These are phyloP conservation scores for Suhomyces ambrosiae DNA, from an alignment of 1,139 yeast genomes.

Conservation along the genomic window DNA sequence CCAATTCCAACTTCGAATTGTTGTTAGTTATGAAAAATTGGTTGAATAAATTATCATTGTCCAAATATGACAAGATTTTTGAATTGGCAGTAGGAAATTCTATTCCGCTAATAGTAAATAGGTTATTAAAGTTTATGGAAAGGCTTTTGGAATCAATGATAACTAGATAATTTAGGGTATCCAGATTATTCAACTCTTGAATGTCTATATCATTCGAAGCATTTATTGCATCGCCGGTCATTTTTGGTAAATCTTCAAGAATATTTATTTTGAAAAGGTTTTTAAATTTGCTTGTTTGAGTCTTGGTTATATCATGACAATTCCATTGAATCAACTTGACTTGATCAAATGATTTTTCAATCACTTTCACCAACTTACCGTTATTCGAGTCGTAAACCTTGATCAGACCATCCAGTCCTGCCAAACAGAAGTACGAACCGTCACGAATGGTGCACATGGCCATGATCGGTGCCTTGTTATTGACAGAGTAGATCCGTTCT, in stretches of 20 bases:
- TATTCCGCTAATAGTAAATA: slow-evolving; percentile 30
- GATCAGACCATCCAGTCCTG: slow-evolving; percentile 47
- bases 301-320: slow-evolving; percentile 7
- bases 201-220: slow-evolving; percentile 14
- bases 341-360: slow-evolving; percentile 21
- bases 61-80: slow-evolving; percentile 19
- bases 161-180: slow-evolving; percentile 27
- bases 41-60: slow-evolving; percentile 28
- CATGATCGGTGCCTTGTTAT: slow-evolving; percentile 37
- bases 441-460: slow-evolving; percentile 38
- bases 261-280: slow-evolving; percentile 30
- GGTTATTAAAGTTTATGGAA: slow-evolving; percentile 37
- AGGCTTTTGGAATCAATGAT: slow-evolving; percentile 27
- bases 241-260: slow-evolving; percentile 31
- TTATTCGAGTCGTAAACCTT: slow-evolving; percentile 53
- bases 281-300: slow-evolving; percentile 11
- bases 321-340: slow-evolving; percentile 32
- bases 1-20: slow-evolving; percentile 12
- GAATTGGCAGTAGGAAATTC: slow-evolving; percentile 17
- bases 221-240: slow-evolving; percentile 15
- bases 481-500: slow-evolving; percentile 54
- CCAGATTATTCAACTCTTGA: slow-evolving; percentile 14
- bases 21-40: slow-evolving; percentile 32
- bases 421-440: slow-evolving; percentile 46
- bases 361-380: slow-evolving; percentile 40